A percentile compares a stretch with the other conserved stretches of the same genome.
phyloP scores from a whole-genome alignment of 768 basidiomycete species.

The Rhodotorula diobovata region DNA sequence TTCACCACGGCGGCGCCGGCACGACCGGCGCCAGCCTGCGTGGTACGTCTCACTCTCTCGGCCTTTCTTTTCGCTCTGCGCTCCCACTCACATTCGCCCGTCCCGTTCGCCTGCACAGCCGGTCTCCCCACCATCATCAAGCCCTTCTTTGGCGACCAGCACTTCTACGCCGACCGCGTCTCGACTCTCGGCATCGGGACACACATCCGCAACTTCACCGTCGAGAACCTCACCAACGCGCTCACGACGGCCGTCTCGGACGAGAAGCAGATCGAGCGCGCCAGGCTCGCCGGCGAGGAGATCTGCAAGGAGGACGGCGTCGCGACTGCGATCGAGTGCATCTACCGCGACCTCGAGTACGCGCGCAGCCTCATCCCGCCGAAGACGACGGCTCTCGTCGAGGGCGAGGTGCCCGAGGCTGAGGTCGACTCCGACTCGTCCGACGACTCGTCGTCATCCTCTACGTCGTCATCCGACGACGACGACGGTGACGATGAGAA shows the following conservation, averaged over 20 bases:
- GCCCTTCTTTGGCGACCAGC: slow-evolving; percentile 97
- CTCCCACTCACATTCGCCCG: neutral
- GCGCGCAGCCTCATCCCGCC: slow-evolving; percentile 49
- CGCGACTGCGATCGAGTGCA: slow-evolving; percentile 81
- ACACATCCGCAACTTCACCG: slow-evolving; percentile 79
- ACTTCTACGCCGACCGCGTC: slow-evolving; percentile 97
- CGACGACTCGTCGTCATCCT: neutral
- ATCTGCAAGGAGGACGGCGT: slow-evolving; percentile 96
- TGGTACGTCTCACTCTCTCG: slow-evolving; percentile 54
- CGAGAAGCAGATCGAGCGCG: slow-evolving; percentile 78
- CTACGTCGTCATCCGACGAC: neutral
- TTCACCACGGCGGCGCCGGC: slow-evolving; percentile 96
- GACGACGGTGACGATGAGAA: neutral
- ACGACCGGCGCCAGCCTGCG: slow-evolving; percentile 84
- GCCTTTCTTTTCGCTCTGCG: neutral
- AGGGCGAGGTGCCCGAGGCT: slow-evolving; percentile 3
- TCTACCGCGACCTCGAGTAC: slow-evolving; percentile 94
- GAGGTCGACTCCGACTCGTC: neutral
- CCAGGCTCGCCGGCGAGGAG: slow-evolving; percentile 74
- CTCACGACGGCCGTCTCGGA: slow-evolving; percentile 78
- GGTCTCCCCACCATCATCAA: slow-evolving; percentile 92
- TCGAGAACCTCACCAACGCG: slow-evolving; percentile 70
- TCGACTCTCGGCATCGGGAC: slow-evolving; percentile 89
- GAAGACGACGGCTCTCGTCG: slow-evolving; percentile 10
- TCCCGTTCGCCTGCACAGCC: slow-evolving; percentile 51